Conservation (phyloP, 345 rosid genomes). For the Linum tenue region DNA sequence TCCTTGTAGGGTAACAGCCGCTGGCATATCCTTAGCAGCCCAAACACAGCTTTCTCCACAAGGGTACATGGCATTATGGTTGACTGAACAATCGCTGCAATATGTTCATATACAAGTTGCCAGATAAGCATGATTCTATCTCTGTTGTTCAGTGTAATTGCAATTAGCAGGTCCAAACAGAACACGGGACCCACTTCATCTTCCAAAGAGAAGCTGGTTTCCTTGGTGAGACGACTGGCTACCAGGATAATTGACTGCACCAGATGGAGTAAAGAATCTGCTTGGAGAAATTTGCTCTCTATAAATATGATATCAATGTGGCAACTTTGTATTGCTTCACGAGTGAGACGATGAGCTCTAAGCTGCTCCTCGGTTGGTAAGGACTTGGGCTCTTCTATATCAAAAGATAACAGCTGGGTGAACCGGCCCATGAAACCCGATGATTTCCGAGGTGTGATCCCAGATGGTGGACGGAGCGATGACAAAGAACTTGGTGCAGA, state of each 20-base stretch:
- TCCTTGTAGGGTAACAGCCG: slow-evolving; percentile 72
- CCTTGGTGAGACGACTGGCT: slow-evolving; percentile 28
- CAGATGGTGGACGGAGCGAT: no score
- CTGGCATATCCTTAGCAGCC: slow-evolving; percentile 64
- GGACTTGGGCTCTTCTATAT: slow-evolving; percentile 49
- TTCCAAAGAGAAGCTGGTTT: slow-evolving; percentile 18
- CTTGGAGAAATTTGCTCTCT: slow-evolving; percentile 71
- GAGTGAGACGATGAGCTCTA: slow-evolving; percentile 40
- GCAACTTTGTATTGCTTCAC: slow-evolving; percentile 46
- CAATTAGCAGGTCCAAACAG: slow-evolving; percentile 61
- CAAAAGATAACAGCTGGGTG: slow-evolving; percentile 60
- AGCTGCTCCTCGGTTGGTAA: slow-evolving; percentile 50
- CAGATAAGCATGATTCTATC: slow-evolving; percentile 67
- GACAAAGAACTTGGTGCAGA: no score
- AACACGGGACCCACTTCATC: slow-evolving; percentile 48
- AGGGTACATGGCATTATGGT: slow-evolving; percentile 44
- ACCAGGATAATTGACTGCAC: slow-evolving; percentile 45
- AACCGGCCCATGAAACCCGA: slow-evolving; percentile 61
- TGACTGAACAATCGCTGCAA: slow-evolving; percentile 53
- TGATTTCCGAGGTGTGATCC: slow-evolving; percentile 30
- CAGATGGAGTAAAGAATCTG: slow-evolving; percentile 54
- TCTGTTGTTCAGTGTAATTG: slow-evolving; percentile 57
- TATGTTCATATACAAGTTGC: slow-evolving; percentile 53
- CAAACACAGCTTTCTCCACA: slow-evolving; percentile 67
- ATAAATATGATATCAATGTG: slow-evolving; percentile 55